Evolutionary conservation across 2,329 filamentous ascomycete species (phyloP).

Genomic region (Metarhizium guizhouense): DNA sequence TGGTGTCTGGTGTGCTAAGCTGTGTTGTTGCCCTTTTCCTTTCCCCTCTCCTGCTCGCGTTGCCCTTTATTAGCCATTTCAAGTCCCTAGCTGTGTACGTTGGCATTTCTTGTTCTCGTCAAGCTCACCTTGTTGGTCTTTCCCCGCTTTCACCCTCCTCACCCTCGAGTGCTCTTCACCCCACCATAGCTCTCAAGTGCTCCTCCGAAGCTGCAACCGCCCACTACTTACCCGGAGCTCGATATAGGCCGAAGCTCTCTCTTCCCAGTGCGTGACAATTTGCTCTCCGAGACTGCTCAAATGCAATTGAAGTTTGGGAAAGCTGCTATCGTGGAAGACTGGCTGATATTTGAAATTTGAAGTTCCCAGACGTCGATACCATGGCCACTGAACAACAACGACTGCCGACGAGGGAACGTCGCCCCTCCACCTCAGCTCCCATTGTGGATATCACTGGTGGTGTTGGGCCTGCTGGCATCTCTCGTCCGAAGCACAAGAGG

Average conservation of each 20-base stretch:
- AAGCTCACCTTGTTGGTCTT: too few species aligned
- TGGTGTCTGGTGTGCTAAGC: neutral
- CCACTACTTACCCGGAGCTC: neutral
- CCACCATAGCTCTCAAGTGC: constrained; percentile 3
- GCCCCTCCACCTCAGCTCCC: constrained; percentile 71
- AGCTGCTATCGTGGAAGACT: neutral
- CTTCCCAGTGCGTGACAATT: neutral
- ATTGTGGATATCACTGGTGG: constrained; percentile 80
- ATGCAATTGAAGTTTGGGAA: neutral
- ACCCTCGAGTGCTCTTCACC: constrained; percentile 1
- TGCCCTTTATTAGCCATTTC: neutral
- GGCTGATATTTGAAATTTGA: neutral
- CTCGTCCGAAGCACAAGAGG: constrained; percentile 88
- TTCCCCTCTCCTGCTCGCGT: neutral
- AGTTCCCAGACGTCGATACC: constrained; percentile 2
- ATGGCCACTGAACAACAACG: constrained; percentile 28
- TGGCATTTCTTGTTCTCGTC: too few species aligned
- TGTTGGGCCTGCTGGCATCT: constrained; percentile 76
- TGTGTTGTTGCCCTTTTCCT: neutral
- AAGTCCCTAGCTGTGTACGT: neutral
- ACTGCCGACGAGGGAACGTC: constrained; percentile 60
- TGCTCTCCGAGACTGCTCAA: neutral
- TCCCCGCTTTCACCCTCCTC: neutral
- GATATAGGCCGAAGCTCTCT: neutral
- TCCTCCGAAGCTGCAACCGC: neutral